Evolutionary conservation across 2,329 filamentous ascomycete species (phyloP).

Genomic region (Coniochaeta sp.): DNA sequence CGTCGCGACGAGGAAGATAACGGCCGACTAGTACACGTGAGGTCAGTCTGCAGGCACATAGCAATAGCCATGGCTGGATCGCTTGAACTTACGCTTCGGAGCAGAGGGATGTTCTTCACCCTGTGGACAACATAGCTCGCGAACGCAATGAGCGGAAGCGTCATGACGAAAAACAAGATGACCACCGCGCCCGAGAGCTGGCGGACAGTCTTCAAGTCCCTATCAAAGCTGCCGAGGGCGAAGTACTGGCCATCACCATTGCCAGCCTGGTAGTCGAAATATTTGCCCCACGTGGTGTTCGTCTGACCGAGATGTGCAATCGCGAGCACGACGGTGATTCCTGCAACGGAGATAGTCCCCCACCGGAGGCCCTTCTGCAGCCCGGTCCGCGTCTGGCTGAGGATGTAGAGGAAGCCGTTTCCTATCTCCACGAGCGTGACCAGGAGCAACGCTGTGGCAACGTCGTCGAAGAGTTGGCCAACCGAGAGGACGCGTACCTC

Average conservation of each 20-base stretch:
- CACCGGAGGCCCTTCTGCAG: slow-evolving; percentile 9
- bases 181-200: slow-evolving; percentile 3
- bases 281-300: neutral
- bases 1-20: slow-evolving; percentile 24
- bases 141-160: slow-evolving; percentile 6
- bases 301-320: slow-evolving; percentile 5
- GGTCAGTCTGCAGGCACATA: neutral
- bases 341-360: slow-evolving; percentile 1
- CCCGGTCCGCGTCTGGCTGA: slow-evolving; percentile 1
- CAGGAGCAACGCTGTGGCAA: slow-evolving; percentile 5
- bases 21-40: slow-evolving; percentile 14
- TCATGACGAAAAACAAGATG: slow-evolving; percentile 11
- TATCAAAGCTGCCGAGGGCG: neutral
- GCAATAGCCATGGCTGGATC: no score
- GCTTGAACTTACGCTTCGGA: slow-evolving; percentile 6
- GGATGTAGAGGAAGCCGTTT: slow-evolving; percentile 14
- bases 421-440: slow-evolving; percentile 15
- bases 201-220: neutral
- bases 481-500: neutral
- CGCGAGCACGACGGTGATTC: slow-evolving; percentile 8
- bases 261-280: neutral
- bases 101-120: neutral
- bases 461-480: slow-evolving; percentile 3
- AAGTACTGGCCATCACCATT: neutral
- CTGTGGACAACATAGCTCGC: slow-evolving; percentile 8